Conservation (phyloP, 768 basidiomycete genomes). For the Mycena sanguinolenta region DNA sequence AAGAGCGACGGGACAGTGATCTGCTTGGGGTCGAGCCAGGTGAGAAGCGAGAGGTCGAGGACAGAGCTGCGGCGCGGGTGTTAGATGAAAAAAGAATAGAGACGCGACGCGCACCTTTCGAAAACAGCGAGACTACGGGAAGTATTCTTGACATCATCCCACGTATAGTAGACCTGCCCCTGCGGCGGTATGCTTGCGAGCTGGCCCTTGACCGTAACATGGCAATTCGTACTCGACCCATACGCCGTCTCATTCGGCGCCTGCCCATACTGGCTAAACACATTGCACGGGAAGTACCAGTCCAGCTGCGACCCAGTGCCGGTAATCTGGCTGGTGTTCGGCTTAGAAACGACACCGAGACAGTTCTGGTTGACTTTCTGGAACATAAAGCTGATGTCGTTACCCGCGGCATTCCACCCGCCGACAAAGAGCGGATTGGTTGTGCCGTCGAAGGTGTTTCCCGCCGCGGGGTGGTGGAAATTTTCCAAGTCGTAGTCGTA, state of each 20-base stretch:
- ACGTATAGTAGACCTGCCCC: constrained; percentile 95
- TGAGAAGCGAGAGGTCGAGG: constrained; percentile 88
- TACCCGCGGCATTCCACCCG: constrained; percentile 83
- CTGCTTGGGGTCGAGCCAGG: constrained; percentile 86
- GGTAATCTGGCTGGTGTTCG: constrained; percentile 75
- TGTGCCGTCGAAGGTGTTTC: constrained; percentile 77
- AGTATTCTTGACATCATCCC: constrained; percentile 83
- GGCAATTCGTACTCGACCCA: constrained; percentile 76
- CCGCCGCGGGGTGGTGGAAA: constrained; percentile 86
- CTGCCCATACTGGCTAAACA: constrained; percentile 80
- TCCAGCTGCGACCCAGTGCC: constrained; percentile 72
- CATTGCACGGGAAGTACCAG: constrained; percentile 99
- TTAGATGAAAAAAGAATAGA: neutral
- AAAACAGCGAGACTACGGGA: constrained; percentile 91
- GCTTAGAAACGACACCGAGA: constrained; percentile 77
- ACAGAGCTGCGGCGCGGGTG: constrained; percentile 68
- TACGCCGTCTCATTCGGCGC: constrained; percentile 80
- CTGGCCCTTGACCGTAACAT: constrained; percentile 63
- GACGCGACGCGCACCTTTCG: constrained; percentile 75
- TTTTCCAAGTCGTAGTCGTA: constrained; percentile 91
- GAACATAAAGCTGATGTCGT: constrained; percentile 95
- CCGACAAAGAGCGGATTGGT: constrained; percentile 88
- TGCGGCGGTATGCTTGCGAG: constrained; percentile 66
- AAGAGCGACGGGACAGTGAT: constrained; percentile 89
- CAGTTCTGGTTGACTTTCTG: constrained; percentile 93